Evolutionary conservation across 352 stramenopile genomes (phyloP), one percentile per base, ranked within the genome.

Genomic region (Globisporangium emineosum): DNA sequence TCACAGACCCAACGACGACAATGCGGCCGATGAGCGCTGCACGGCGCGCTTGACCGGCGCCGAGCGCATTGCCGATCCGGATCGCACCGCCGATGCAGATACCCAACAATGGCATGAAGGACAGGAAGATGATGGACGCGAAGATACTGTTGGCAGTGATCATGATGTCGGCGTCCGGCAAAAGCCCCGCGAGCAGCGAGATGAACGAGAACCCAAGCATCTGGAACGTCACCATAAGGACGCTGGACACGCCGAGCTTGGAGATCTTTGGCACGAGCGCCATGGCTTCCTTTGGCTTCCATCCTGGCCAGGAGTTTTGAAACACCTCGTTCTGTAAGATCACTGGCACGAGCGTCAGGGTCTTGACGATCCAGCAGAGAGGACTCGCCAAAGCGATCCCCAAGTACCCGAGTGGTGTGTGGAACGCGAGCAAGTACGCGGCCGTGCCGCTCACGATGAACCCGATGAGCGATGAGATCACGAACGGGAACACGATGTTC

Each of bases 241-340:
- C 37, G 15, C 37, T 45, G n/a, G 37, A 45, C 15, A 15, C 37
- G 37, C 37, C 37, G 37, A 45, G 37, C 37, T 45, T 45, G 37
- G 37, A 45, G 37, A 45, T 21, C 37, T 45, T 45, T 19, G 37
- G 37, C 17, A 45, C 15, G 1, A 45, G 7, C 2, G 37, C 37
- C 5, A 45, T 45, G 15, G 70, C 68, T 62, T 71, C 56, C 8
- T 45, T 33, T 13, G 67, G 60, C 27, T 59, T 64, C 64, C 60
- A 73, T 0, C 75, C 76, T 5, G 37, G 15, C 37, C 37, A 45
- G 4, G 37, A 45, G 3, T 45, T 15, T 21, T 21, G 37, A 5
- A 21, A n/a, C 0, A 15, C 15, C 0, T 45, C 15, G 37, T 15
- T 45, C 19, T 45, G 37, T 15, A 45, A 5, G 0, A 45, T 15